Conservation (phyloP, 495 filamentous ascomycete species). For the Evansstolkia leycettana region DNA sequence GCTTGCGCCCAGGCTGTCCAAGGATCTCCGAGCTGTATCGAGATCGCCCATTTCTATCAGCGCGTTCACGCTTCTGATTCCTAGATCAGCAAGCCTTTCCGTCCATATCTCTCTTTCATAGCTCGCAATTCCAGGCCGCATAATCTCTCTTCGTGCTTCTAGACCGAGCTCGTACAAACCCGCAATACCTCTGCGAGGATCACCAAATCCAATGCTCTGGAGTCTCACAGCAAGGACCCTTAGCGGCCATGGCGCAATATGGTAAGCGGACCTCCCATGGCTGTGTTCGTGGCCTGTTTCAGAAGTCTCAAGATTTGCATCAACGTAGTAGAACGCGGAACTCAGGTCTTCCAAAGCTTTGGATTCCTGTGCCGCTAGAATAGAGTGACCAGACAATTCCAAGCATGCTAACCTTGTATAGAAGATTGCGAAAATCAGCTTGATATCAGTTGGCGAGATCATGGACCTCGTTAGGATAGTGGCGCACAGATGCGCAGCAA, state of each 20-base stretch:
- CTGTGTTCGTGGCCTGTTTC: constrained; percentile 23
- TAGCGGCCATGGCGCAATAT: constrained; percentile 79
- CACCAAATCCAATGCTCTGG: constrained; percentile 72
- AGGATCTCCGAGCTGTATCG: constrained; percentile 56
- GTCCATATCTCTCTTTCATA: constrained; percentile 49
- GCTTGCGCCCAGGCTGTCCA: constrained; percentile 32
- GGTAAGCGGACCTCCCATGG: constrained; percentile 18
- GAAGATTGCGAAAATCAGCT: constrained; percentile 59
- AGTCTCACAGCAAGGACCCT: constrained; percentile 69
- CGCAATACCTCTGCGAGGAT: constrained; percentile 72
- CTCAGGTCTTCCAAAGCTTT: constrained; percentile 74
- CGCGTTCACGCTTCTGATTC: constrained; percentile 64
- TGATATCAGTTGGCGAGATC: constrained; percentile 42
- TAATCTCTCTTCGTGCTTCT: constrained; percentile 51
- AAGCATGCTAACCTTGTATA: constrained; percentile 79
- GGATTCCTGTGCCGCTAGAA: constrained; percentile 74
- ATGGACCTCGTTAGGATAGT: constrained; percentile 31
- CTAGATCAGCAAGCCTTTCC: constrained; percentile 56
- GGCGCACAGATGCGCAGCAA: constrained; percentile 34
- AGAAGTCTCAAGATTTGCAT: constrained; percentile 9
- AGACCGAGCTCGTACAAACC: constrained; percentile 78
- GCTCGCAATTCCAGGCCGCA: constrained; percentile 15
- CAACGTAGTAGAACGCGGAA: constrained; percentile 53
- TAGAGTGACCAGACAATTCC: constrained; percentile 54
- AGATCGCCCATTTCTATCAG: constrained; percentile 88